Conservation (phyloP, 139 green algal genomes). For the Micractinium conductrix region DNA sequence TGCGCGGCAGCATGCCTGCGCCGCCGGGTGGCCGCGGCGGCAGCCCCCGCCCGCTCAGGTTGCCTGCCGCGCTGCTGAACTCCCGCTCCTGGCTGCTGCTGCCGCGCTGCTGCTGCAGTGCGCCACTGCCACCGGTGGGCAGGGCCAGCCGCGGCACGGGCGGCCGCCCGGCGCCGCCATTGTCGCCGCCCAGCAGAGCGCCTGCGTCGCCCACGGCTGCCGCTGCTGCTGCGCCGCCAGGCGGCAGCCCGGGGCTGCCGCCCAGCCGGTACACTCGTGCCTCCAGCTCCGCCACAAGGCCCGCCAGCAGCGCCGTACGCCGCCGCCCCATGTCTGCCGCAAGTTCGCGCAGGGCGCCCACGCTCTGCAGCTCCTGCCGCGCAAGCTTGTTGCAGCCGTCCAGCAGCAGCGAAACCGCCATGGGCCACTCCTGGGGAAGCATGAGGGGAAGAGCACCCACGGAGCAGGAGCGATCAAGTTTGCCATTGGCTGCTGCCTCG, state of each 20-base stretch:
- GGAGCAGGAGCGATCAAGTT: too few species aligned
- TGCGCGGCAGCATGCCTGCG: neutral
- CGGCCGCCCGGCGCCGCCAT: neutral
- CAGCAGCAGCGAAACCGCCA: slow-evolving; percentile 65
- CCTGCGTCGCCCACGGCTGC: neutral
- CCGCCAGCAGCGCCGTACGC: slow-evolving; percentile 47
- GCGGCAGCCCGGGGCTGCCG: neutral
- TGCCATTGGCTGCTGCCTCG: too few species aligned
- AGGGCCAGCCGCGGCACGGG: slow-evolving; percentile 19
- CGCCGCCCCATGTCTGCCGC: slow-evolving; percentile 54
- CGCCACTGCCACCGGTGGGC: neutral
- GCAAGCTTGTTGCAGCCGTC: slow-evolving; percentile 71
- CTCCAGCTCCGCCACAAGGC: slow-evolving; percentile 65
- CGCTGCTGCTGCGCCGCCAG: slow-evolving; percentile 3
- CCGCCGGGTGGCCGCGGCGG: slow-evolving; percentile 2
- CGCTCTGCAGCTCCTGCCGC: slow-evolving; percentile 50
- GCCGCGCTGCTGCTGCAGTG: neutral
- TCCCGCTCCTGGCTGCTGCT: slow-evolving; percentile 17
- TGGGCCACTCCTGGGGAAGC: slow-evolving; percentile 62
- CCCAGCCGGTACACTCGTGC: slow-evolving; percentile 39
- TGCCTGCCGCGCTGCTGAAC: neutral
- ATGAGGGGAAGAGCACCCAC: neutral
- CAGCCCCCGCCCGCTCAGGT: slow-evolving; percentile 22
- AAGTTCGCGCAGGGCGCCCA: slow-evolving; percentile 64
- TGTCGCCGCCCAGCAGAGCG: neutral